Percentiles rank a stretch among this genome's conserved stretches.
These are phyloP conservation scores for Talaromyces wortmannii DNA, from an alignment of 495 filamentous ascomycete species.

Conservation along the genomic window DNA sequence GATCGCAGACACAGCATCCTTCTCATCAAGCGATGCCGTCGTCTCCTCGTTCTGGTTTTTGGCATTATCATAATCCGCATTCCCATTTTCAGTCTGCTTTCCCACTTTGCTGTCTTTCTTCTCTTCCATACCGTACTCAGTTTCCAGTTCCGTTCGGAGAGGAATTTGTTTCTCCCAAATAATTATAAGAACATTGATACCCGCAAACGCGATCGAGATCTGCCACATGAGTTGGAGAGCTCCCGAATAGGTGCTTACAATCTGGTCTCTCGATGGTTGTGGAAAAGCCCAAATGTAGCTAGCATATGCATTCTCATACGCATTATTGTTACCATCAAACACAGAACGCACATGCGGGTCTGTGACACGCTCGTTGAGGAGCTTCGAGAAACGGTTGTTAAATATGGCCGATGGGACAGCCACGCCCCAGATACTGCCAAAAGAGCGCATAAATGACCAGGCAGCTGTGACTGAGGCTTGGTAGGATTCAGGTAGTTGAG, in stretches of 20 bases:
- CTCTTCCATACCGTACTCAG: constrained; percentile 4
- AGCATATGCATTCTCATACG: not conserved
- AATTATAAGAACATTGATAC: not conserved
- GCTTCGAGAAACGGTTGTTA: not conserved
- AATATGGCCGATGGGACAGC: constrained; percentile 32
- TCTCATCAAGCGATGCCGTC: not conserved
- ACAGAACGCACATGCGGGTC: not conserved
- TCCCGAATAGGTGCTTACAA: constrained; percentile 2
- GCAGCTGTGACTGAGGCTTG: constrained; percentile 30
- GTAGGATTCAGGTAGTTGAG: constrained; percentile 24
- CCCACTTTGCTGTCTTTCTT: not conserved
- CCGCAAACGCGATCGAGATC: constrained; percentile 5
- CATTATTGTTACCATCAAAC: not conserved
- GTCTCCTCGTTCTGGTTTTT: not conserved
- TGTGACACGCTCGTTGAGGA: not conserved
- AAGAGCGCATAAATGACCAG: constrained; percentile 38
- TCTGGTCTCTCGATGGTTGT: not conserved
- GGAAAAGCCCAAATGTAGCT: not conserved
- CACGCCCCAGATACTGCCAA: constrained; percentile 44
- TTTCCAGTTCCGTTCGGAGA: constrained; percentile 8
- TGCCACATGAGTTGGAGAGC: constrained; percentile 5
- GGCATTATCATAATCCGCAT: not conserved
- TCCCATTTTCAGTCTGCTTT: not conserved
- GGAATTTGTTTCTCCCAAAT: constrained; percentile 5
- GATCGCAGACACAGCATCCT: not conserved